Percentiles rank a stretch among this genome's conserved stretches.
Evolutionary conservation across 257 asterid genomes (phyloP).

Genomic region (Striga asiatica): DNA sequence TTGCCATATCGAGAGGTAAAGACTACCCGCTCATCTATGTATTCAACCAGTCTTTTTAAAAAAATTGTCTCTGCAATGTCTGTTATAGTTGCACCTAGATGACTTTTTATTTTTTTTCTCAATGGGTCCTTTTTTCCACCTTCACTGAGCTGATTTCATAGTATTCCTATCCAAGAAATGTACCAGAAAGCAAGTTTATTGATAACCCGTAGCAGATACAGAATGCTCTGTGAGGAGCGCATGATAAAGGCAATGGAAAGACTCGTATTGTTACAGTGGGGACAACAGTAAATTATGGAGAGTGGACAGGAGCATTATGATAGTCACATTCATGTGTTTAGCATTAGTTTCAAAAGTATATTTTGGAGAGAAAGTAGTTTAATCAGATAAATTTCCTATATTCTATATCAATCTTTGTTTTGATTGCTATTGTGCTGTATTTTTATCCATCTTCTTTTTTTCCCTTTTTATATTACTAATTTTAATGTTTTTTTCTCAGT

Average conservation of each 20-base stretch:
- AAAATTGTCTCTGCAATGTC: not conserved
- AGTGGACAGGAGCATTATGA: constrained; percentile 6
- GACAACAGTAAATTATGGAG: too few relatives aligned
- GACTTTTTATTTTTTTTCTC: not conserved
- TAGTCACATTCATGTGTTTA: not conserved
- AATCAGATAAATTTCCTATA: not conserved
- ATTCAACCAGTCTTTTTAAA: constrained; percentile 6
- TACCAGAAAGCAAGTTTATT: not conserved
- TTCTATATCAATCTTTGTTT: not conserved
- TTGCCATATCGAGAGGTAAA: not conserved
- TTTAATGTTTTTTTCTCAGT: constrained; percentile 29
- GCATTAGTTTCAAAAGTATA: not conserved
- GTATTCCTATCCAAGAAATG: not conserved
- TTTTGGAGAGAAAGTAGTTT: constrained; percentile 5
- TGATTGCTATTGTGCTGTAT: not conserved
- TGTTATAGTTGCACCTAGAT: not conserved
- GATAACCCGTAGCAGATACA: not conserved
- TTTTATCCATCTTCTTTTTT: not conserved
- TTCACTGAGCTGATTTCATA: too few relatives aligned
- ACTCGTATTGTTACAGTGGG: too few relatives aligned
- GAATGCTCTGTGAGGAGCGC: not conserved
- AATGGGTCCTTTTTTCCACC: too few relatives aligned
- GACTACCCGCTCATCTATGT: not conserved
- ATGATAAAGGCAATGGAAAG: too few relatives aligned
- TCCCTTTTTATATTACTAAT: too few relatives aligned